Conservation (phyloP, 495 filamentous ascomycete species). For the Penicillium taxi region DNA sequence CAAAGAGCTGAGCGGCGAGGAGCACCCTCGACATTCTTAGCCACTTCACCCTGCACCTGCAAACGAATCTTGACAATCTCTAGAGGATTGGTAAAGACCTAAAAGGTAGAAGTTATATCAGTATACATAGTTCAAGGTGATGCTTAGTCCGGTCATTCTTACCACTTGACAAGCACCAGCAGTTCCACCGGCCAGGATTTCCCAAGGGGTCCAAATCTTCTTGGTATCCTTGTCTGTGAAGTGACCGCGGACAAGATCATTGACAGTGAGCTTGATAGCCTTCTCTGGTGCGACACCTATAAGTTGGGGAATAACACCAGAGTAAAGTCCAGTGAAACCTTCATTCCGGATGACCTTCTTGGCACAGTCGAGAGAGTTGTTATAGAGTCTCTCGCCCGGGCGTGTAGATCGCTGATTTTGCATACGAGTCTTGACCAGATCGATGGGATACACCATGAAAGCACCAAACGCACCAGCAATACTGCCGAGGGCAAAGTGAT, state of each 20-base stretch:
- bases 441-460: conserved; percentile 98
- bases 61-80: conserved; percentile 99
- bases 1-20: conserved; percentile 88
- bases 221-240: conserved; percentile 72
- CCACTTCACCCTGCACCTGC: conserved; percentile 93
- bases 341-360: conserved; percentile 89
- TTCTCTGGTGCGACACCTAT: conserved; percentile 97
- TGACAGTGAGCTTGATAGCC: conserved; percentile 97
- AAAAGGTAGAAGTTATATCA: background rate
- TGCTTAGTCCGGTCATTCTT: too few relatives aligned
- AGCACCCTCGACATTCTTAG: conserved; percentile 75
- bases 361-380: conserved; percentile 91
- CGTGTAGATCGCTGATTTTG: conserved; percentile 83
- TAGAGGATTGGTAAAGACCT: conserved; percentile 95
- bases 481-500: conserved; percentile 83
- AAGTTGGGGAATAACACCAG: conserved; percentile 86
- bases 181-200: conserved; percentile 80
- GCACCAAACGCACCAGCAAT: conserved; percentile 93
- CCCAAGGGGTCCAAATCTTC: conserved; percentile 60
- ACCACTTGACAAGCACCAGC: conserved; percentile 96
- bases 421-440: conserved; percentile 97
- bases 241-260: conserved; percentile 75
- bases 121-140: too few relatives aligned
- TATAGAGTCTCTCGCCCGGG: conserved; percentile 84
- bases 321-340: conserved; percentile 82